A percentile compares a stretch with the other conserved stretches of the same genome.
Evolutionary conservation across 2,329 filamentous ascomycete genomes (phyloP).

Genomic region (Aspergillus ibericus): DNA sequence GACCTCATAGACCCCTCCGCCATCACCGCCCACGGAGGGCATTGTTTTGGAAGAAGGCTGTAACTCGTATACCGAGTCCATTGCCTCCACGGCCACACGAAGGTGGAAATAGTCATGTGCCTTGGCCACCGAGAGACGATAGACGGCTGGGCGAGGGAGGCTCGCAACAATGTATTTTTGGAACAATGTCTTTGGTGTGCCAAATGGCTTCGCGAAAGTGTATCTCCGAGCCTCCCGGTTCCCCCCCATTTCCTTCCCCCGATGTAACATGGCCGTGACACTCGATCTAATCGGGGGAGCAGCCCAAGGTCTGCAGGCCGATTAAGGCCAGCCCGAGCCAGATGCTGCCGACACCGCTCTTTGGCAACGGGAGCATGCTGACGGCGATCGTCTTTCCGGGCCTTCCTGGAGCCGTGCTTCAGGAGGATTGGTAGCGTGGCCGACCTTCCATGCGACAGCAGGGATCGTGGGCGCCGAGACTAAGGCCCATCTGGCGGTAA

Average conservation of each 20-base stretch:
- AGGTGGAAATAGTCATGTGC: neutral
- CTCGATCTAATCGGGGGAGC: conserved; percentile 1
- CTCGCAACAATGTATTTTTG: conserved; percentile 6
- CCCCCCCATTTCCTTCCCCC: neutral
- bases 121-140: neutral
- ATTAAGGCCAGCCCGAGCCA: neutral
- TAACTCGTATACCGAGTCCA: neutral
- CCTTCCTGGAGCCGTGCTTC: neutral
- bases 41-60: neutral
- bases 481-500: conserved; percentile 8
- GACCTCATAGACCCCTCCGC: neutral
- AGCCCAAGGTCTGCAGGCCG: conserved; percentile 2
- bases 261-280: conserved; percentile 7
- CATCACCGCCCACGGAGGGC: neutral
- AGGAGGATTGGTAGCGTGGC: neutral
- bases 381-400: conserved; percentile 3
- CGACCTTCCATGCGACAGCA: conserved; percentile 3
- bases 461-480: neutral
- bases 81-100: neutral
- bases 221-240: too few species aligned
- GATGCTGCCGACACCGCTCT: conserved; percentile 16
- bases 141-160: neutral
- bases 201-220: neutral
- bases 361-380: conserved; percentile 7
- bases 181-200: conserved; percentile 4